Percentiles rank a stretch among this genome's conserved stretches.
phyloP scores from a whole-genome alignment of 495 filamentous ascomycete species.

The Aspergillus hancockii region DNA sequence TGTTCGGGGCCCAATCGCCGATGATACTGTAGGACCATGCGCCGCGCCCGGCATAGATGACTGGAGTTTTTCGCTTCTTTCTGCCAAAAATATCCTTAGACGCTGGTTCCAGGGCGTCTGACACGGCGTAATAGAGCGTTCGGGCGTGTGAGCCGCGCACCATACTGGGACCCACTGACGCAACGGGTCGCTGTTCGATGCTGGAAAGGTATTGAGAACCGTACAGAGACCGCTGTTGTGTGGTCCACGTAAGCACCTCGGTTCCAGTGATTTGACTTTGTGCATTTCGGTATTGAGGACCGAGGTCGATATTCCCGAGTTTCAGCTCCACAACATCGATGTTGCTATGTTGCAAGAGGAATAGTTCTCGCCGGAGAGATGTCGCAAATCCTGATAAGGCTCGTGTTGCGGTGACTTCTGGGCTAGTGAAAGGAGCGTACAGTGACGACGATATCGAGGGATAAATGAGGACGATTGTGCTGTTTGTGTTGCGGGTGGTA shows the following conservation, averaged over 20 bases:
- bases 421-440: slow-evolving; percentile 77
- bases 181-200: slow-evolving; percentile 45
- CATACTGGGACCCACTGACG: slow-evolving; percentile 42
- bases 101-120: slow-evolving; percentile 72
- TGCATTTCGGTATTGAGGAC: slow-evolving; percentile 40
- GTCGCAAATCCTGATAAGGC: slow-evolving; percentile 79
- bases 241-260: slow-evolving; percentile 68
- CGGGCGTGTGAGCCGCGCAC: slow-evolving; percentile 67
- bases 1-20: slow-evolving; percentile 77
- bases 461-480: slow-evolving; percentile 76
- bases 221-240: slow-evolving; percentile 47
- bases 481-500: slow-evolving; percentile 48
- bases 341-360: slow-evolving; percentile 42
- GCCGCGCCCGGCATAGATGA: slow-evolving; percentile 78
- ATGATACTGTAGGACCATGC: slow-evolving; percentile 82
- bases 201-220: slow-evolving; percentile 45
- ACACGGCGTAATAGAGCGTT: slow-evolving; percentile 79
- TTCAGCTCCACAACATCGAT: slow-evolving; percentile 81
- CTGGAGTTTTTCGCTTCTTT: slow-evolving; percentile 40
- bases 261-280: slow-evolving; percentile 51
- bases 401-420: slow-evolving; percentile 75
- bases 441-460: slow-evolving; percentile 83
- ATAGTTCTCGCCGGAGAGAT: slow-evolving; percentile 75
- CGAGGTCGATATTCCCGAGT: slow-evolving; percentile 81
- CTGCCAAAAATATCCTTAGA: slow-evolving; percentile 41